Evolutionary conservation across 371 early-diverging fungal genomes (phyloP).

Genomic region (Mortierella sp.): DNA sequence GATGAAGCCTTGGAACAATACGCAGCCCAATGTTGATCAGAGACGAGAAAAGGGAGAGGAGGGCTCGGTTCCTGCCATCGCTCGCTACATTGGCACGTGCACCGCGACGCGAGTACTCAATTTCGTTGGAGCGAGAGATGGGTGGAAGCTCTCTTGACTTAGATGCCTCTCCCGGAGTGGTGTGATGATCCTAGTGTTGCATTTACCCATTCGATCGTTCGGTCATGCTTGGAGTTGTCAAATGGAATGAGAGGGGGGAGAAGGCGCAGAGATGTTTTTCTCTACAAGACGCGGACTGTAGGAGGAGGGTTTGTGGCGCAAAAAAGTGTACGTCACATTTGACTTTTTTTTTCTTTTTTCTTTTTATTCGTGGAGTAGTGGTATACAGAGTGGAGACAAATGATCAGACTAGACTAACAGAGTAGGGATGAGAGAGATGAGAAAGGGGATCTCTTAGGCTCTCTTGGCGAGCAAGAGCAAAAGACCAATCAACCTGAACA

Average conservation of each 20-base stretch:
- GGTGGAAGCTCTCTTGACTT: background rate
- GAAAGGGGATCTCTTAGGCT: constrained; percentile 18
- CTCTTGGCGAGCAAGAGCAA: constrained; percentile 40
- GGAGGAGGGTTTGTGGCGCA: no score
- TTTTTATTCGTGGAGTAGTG: no score
- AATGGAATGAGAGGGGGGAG: no score
- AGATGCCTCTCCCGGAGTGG: no score
- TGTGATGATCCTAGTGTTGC: background rate
- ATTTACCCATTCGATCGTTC: constrained; percentile 7
- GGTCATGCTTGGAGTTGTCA: background rate
- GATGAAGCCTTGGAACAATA: background rate
- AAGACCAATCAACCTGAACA: constrained; percentile 44
- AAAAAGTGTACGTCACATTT: no score
- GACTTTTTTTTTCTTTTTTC: no score
- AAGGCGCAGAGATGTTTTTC: no score
- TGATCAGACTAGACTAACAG: background rate
- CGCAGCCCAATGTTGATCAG: background rate
- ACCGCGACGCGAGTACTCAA: background rate
- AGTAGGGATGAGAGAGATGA: background rate
- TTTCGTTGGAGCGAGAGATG: background rate
- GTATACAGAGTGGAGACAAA: no score
- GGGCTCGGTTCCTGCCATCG: background rate
- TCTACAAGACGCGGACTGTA: no score
- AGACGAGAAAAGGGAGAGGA: background rate
- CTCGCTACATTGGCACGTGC: background rate